Base-by-base conservation (phyloP, 2,329 filamentous ascomycete species). In the Sclerotinia spermophila region DNA sequence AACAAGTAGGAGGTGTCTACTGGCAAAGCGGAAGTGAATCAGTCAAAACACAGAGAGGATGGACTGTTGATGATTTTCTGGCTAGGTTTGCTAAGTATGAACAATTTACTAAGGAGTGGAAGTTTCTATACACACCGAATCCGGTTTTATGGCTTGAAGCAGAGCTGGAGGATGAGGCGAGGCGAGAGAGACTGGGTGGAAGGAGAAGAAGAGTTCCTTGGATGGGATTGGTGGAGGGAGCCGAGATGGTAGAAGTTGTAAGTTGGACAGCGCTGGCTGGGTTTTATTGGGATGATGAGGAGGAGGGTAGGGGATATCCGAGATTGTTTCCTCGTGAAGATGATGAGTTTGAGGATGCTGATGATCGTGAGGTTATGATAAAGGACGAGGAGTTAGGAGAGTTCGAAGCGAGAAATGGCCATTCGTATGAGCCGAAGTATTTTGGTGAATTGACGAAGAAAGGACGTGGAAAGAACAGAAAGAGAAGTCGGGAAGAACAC, bases 1-100 rank as follows among this genome's bases (percentile, higher is more conserved):
- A 51, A 51, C 13, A 65, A 38, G 44, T 51, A 3, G 30, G 61
- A 19, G 61, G 44, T 2, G 38, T 51, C 4, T 40, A 21, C 44
- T 51, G 33, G 61, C 24, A 38, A 13, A 38, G 33, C 7, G 45
- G 45, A 19, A 24, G 17, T 1, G 61, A 65, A 51, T 24, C 8
- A 1, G 2, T 30, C 1, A 51, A 65, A 24, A 65, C 33, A 15
- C 33, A 27, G 1, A 24, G 15, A 21, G 61, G 33, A 24, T 65
- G 45, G 45, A 65, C 61, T 11, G 61, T 51, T 1, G 61, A 65
- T 65, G 61, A 53, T 53, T 65, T 65, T 40, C 15, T 53, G 33
- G 44, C 33, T 2, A 15, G 33, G 33, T 51, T 40, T 65, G 24
- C 24, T 0, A 51, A 65, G 33, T 51, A 65, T 40, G 61, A 65